Base-by-base conservation (phyloP, 2,329 filamentous ascomycete species). In the Aureobasidium sp. region DNA sequence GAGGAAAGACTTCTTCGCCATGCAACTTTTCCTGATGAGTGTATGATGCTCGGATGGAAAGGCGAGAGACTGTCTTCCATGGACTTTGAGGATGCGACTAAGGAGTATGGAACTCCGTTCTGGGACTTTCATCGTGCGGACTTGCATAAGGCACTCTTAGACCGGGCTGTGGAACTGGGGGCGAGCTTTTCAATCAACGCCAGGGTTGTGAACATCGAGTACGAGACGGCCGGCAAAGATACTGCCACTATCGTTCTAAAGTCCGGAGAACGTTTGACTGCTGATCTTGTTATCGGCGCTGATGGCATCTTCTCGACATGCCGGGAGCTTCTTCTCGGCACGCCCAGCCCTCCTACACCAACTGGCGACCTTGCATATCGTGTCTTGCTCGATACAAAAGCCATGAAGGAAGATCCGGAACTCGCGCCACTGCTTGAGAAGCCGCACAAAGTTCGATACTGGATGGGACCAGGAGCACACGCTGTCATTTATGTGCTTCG, bases 71-170 rank as follows among this genome's bases (percentile, higher is more conserved):
- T 84, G 8, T 78, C 78, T 0, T 68, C 71, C 0, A 77, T 83
- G 73, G 74, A 83, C 64, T 82, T 82, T 55, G 67, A 67, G 10
- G 63, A 67, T 17, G 70, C 73, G 27, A 70, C 69, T 4, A 62
- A 63, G 23, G 61, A 67, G 46, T 69, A 69, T 48, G 75, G 75
- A 2, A 75, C 72, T 32, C 79, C 75, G 27, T 84, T 82, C 66
- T 80, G 79, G 71, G 81, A 83, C 65, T 83, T 84, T 44, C 81
- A 84, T 66, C 76, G 81, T 10, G 79, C 80, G 2, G 78, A 82
- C 63, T 67, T 84, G 23, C 82, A 84, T 44, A 72, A 70, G 37
- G 77, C 75, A 44, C 71, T 84, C 5, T 66, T 83, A 2, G 72
- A 78, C 3, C 69, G 80, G 39, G 80, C 80, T 4, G 60, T 73